Conservation (phyloP, 2,329 filamentous ascomycete species). For the Clonostachys rosea region DNA sequence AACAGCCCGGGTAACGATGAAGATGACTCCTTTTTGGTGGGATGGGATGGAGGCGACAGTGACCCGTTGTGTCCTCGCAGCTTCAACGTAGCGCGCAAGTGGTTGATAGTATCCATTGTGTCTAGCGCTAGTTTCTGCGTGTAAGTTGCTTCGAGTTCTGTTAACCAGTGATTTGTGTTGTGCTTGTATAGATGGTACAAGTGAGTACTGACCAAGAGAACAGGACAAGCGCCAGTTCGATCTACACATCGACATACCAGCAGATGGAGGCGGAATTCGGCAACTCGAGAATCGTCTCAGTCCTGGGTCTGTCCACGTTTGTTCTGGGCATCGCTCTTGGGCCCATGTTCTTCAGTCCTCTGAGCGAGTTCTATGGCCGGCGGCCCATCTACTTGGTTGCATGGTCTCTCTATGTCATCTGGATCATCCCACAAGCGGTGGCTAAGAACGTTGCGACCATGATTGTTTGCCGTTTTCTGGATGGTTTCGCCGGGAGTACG, state of each 20-base stretch:
- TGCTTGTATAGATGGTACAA: too few species aligned
- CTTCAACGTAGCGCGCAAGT: conserved; percentile 63
- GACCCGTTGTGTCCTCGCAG: conserved; percentile 74
- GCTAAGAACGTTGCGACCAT: conserved; percentile 79
- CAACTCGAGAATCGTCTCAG: conserved; percentile 66
- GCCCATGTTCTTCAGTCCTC: conserved; percentile 57
- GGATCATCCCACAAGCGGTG: conserved; percentile 76
- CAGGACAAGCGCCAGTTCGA: conserved; percentile 80
- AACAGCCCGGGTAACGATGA: neutral
- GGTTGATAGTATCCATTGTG: conserved; percentile 75
- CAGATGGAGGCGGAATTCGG: conserved; percentile 74
- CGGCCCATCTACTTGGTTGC: conserved; percentile 75
- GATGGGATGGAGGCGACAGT: conserved; percentile 65
- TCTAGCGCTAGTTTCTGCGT: conserved; percentile 74
- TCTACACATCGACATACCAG: conserved; percentile 79
- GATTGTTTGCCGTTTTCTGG: conserved; percentile 72
- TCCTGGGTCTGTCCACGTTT: conserved; percentile 76
- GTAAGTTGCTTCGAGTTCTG: conserved; percentile 51
- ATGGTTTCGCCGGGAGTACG: conserved; percentile 65
- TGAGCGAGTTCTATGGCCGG: conserved; percentile 78
- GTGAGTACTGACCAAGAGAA: neutral
- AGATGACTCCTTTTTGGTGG: conserved; percentile 48
- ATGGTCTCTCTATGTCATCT: conserved; percentile 71
- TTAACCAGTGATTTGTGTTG: neutral
- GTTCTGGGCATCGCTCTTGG: conserved; percentile 69